Evolutionary conservation across 2,329 filamentous ascomycete genomes (phyloP).

Genomic region (Chaetothyriales sp.): DNA sequence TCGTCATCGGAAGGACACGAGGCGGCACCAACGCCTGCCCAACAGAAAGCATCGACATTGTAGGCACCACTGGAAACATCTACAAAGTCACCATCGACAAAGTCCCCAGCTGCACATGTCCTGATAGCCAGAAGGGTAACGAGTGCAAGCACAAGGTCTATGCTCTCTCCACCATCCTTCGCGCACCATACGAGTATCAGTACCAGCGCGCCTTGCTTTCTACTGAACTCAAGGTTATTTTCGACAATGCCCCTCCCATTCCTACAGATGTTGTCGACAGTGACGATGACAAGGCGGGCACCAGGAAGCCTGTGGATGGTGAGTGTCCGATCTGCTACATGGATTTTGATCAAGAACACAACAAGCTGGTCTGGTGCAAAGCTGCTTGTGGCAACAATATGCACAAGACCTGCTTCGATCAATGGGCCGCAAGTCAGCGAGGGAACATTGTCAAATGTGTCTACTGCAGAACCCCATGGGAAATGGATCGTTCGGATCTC

Average conservation of each 20-base stretch:
- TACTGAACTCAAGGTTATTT: slow-evolving; percentile 44
- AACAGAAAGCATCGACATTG: slow-evolving; percentile 41
- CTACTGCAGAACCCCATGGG: slow-evolving; percentile 33
- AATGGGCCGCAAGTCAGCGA: slow-evolving; percentile 33
- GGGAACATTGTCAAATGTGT: slow-evolving; percentile 28
- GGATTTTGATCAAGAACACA: slow-evolving; percentile 35
- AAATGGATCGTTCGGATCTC: slow-evolving; percentile 21
- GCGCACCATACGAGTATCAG: slow-evolving; percentile 40
- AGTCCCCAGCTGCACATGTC: slow-evolving; percentile 42
- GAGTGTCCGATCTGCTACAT: slow-evolving; percentile 52
- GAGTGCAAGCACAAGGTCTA: slow-evolving; percentile 45
- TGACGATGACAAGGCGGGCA: slow-evolving; percentile 21
- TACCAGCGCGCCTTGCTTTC: slow-evolving; percentile 49
- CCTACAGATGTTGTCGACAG: slow-evolving; percentile 28
- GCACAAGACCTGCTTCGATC: slow-evolving; percentile 44
- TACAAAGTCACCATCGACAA: slow-evolving; percentile 43
- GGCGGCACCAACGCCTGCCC: slow-evolving; percentile 31
- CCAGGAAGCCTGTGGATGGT: slow-evolving; percentile 36
- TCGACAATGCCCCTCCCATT: slow-evolving; percentile 39
- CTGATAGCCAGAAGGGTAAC: slow-evolving; percentile 40
- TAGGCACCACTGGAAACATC: slow-evolving; percentile 49
- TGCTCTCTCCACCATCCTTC: slow-evolving; percentile 41
- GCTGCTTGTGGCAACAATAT: slow-evolving; percentile 50
- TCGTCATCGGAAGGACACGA: slow-evolving; percentile 40
- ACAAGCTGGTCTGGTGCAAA: slow-evolving; percentile 45